Evolutionary conservation across 2,329 filamentous ascomycete species (phyloP).

Genomic region (Aspergillus texensis): DNA sequence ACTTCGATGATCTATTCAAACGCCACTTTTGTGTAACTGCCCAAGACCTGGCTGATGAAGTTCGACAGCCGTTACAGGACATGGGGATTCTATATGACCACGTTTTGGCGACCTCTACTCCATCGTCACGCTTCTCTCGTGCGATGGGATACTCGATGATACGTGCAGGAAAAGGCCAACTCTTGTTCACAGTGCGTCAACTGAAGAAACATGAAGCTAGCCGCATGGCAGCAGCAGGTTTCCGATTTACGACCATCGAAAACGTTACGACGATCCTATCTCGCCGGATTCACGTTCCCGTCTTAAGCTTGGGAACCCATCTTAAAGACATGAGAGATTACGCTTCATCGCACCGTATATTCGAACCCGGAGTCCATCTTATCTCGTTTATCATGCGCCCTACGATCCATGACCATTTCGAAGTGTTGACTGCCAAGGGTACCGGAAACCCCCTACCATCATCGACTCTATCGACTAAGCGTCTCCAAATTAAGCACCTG

Average conservation of each 20-base stretch:
- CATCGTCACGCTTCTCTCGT: conserved; percentile 31
- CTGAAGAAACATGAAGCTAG: conserved; percentile 62
- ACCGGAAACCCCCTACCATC: conserved; percentile 64
- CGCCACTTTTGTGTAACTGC: conserved; percentile 84
- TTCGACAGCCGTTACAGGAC: conserved; percentile 64
- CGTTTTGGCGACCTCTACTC: conserved; percentile 66
- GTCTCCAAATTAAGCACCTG: conserved; percentile 58
- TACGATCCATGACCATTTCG: conserved; percentile 61
- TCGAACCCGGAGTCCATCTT: conserved; percentile 44
- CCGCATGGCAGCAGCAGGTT: conserved; percentile 70
- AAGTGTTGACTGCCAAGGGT: conserved; percentile 62
- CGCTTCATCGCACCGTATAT: conserved; percentile 33
- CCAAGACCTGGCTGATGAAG: conserved; percentile 68
- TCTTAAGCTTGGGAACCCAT: conserved; percentile 61
- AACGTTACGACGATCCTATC: conserved; percentile 71
- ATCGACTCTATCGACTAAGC: conserved; percentile 55
- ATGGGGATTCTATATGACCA: conserved; percentile 75
- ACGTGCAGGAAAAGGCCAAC: conserved; percentile 66
- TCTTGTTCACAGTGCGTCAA: conserved; percentile 76
- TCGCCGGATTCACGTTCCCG: conserved; percentile 73
- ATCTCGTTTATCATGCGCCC: conserved; percentile 48
- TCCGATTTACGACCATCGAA: conserved; percentile 71
- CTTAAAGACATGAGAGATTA: conserved; percentile 68
- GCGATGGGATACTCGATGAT: conserved; percentile 31
- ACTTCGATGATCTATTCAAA: conserved; percentile 77